These are phyloP conservation scores for Aureococcus anophagefferens DNA, from an alignment of 108 stramenopile species.

Conservation along the genomic window DNA sequence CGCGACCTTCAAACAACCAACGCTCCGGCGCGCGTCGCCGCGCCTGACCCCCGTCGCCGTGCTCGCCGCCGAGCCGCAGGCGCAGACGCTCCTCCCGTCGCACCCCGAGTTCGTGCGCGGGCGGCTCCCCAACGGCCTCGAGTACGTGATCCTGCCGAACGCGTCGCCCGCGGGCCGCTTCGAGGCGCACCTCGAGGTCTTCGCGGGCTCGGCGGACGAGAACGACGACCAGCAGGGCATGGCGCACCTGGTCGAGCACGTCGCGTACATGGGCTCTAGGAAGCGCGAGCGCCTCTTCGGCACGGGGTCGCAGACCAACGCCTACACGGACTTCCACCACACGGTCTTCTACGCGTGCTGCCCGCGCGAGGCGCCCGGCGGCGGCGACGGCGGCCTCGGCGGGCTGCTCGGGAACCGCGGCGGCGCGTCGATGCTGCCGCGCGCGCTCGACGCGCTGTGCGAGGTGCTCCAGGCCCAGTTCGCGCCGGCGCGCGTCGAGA, in stretches of 20 bases:
- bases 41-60: too few relatives aligned
- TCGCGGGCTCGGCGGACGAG: constrained; percentile 65
- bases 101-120: constrained; percentile 64
- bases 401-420: not conserved
- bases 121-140: constrained; percentile 73
- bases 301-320: constrained; percentile 87
- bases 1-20: too few relatives aligned
- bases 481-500: constrained; percentile 80
- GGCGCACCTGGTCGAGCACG: constrained; percentile 94
- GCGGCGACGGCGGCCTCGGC: not conserved
- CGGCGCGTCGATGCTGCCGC: constrained; percentile 63
- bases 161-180: constrained; percentile 80
- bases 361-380: constrained; percentile 58
- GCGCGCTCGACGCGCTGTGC: constrained; percentile 84
- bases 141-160: constrained; percentile 87
- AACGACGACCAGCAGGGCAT: constrained; percentile 87
- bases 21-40: too few relatives aligned
- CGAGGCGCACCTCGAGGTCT: constrained; percentile 81
- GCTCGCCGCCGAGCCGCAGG: too few relatives aligned
- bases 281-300: constrained; percentile 89
- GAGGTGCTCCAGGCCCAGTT: constrained; percentile 92
- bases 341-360: constrained; percentile 96
- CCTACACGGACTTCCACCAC: constrained; percentile 98
- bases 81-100: too few relatives aligned
- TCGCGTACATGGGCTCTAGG: constrained; percentile 93